phyloP scores from a whole-genome alignment of 2,329 filamentous ascomycete genomes.

The Zasmidium cellare region DNA sequence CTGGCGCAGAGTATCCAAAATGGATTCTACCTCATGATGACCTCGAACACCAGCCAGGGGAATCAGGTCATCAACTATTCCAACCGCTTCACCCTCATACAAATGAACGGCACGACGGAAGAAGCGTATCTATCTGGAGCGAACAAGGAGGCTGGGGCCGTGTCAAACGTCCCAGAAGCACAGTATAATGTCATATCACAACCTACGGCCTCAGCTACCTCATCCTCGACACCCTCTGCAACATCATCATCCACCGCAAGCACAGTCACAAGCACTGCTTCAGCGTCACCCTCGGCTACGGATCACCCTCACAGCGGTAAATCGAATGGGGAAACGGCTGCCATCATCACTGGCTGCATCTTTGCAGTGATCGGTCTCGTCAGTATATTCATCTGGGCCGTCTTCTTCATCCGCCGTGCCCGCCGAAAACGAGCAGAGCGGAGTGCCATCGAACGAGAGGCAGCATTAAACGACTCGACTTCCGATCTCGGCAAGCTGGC shows the following conservation, averaged over 20 bases:
- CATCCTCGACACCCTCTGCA: neutral
- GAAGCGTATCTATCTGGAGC: slow-evolving; percentile 35
- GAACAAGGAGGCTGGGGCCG: slow-evolving; percentile 12
- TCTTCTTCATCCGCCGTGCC: slow-evolving; percentile 2
- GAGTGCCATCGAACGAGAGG: neutral
- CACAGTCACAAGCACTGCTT: neutral
- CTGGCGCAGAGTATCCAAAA: slow-evolving; percentile 22
- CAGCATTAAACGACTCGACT: neutral
- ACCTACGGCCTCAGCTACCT: slow-evolving; percentile 4
- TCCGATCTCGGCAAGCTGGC: neutral
- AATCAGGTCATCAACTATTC: slow-evolving; percentile 59
- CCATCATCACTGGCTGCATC: neutral
- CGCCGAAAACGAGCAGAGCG: neutral
- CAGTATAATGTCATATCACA: slow-evolving; percentile 19
- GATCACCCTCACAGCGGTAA: neutral
- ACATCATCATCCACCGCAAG: neutral
- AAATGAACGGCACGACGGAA: slow-evolving; percentile 62
- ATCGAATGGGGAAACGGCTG: neutral
- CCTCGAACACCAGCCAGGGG: slow-evolving; percentile 18
- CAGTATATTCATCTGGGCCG: slow-evolving; percentile 6
- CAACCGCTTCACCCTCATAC: slow-evolving; percentile 60
- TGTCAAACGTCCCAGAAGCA: slow-evolving; percentile 18
- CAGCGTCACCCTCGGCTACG: neutral
- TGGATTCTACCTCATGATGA: slow-evolving; percentile 26
- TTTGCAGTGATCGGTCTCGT: slow-evolving; percentile 7